Evolutionary conservation across 2,329 filamentous ascomycete species (phyloP), one percentile per base, ranked within the genome.

Genomic region (Huntiella savannae): DNA sequence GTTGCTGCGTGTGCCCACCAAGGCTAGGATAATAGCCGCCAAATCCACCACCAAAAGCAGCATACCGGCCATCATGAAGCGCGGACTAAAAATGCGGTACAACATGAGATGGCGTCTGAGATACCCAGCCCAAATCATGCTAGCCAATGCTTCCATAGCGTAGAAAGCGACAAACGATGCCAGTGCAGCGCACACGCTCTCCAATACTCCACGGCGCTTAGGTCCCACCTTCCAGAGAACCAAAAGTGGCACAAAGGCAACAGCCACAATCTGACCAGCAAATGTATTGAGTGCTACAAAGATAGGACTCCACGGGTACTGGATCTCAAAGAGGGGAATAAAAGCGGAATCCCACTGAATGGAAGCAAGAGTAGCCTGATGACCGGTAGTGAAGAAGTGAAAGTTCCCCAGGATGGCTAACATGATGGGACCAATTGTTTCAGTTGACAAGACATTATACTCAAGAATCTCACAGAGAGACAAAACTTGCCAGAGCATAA

Each of bases 261-360:
- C 81, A 35, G 84, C 82, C 1, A 96, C 66, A 49, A 96, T 85
- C 59, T 93, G 88, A 0, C 84, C 80, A 6, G 81, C 87, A 54
- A 91, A 94, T 0, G 82, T 86, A 65, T 96, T 98, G 50, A 93
- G 69, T 1, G 75, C 64, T 33, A 98, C 75, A 17, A 91, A 67
- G 2, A 96, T 58, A 0, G 87, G 87, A 0, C 77, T 82, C 82
- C 83, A 95, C 1, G 91, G 91, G 62, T 98, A 95, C 48, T 75
- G 74, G 52, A 98, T 75, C 4, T 74, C 75, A 49, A 79, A 76
- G 5, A 96, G 70, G 0, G 88, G 82, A 53, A 98, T 83, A 63
- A 98, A 98, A 3, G 86, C 88, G 15, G 76, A 75, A 63, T 98
- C 91, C 91, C 91, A 98, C 58, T 98, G 91, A 57, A 98, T 88